phyloP scores from a whole-genome alignment of 2,329 filamentous ascomycete species.

The Fusarium sp. region DNA sequence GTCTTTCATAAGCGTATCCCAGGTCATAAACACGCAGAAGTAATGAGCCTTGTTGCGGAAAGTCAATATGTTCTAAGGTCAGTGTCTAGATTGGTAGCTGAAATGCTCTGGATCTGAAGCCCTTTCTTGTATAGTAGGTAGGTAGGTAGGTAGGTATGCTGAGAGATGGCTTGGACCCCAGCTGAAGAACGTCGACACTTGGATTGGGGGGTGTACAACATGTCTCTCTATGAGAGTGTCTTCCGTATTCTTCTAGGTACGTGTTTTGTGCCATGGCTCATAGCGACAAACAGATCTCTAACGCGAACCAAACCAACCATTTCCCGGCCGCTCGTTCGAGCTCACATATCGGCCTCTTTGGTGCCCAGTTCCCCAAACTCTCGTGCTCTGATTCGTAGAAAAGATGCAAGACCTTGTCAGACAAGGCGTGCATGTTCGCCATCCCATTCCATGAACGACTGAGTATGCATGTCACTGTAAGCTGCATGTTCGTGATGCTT shows the following conservation, averaged over 20 bases:
- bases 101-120: background rate
- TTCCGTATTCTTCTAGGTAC: background rate
- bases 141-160: background rate
- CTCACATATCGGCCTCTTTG: background rate
- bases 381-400: background rate
- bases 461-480: background rate
- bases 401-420: background rate
- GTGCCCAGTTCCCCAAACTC: background rate
- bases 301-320: background rate
- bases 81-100: background rate
- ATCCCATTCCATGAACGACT: background rate
- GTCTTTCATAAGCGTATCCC: background rate
- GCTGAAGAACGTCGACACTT: background rate
- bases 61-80: background rate
- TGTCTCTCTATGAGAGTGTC: background rate
- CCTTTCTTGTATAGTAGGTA: background rate
- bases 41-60: background rate
- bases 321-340: background rate
- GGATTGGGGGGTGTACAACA: background rate
- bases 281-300: conserved; percentile 15
- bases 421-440: background rate
- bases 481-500: background rate
- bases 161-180: background rate
- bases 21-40: background rate
- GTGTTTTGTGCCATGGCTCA: background rate